These are phyloP conservation scores for Ustilago bromivora DNA, from an alignment of 1,284 basidiomycete species.

Conservation along the genomic window DNA sequence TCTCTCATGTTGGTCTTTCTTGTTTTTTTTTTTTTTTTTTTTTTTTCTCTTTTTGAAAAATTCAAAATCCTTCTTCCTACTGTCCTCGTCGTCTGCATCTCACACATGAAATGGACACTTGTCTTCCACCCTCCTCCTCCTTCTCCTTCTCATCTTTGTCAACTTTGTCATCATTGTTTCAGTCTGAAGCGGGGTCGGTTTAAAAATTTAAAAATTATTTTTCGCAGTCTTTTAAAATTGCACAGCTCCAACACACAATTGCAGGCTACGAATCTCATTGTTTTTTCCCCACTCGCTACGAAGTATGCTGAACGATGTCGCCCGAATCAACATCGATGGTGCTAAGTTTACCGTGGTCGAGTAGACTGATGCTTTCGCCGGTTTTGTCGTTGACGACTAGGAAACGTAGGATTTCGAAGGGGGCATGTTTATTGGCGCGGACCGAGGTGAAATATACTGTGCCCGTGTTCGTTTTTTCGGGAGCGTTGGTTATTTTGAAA, in stretches of 20 bases:
- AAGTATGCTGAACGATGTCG: slow-evolving; percentile 17
- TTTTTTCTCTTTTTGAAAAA: neutral
- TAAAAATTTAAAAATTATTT: too few species aligned
- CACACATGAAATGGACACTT: too few species aligned
- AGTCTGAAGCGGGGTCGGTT: too few species aligned
- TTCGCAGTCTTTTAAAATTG: too few species aligned
- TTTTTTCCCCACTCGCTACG: too few species aligned
- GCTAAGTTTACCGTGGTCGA: slow-evolving; percentile 2
- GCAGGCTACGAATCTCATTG: too few species aligned
- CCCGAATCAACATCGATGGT: slow-evolving; percentile 31
- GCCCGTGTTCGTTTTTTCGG: neutral
- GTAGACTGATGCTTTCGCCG: slow-evolving; percentile 28
- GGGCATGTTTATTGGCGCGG: slow-evolving; percentile 33
- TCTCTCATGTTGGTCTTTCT: too few species aligned
- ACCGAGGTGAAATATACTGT: slow-evolving; percentile 64
- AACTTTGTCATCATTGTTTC: too few species aligned
- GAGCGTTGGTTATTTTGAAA: slow-evolving; percentile 36
- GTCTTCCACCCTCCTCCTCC: too few species aligned
- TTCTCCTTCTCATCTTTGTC: too few species aligned
- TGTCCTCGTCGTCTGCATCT: too few species aligned
- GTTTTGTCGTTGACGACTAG: slow-evolving; percentile 46
- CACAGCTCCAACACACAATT: too few species aligned
- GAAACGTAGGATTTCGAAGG: slow-evolving; percentile 61
- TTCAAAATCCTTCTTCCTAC: neutral
- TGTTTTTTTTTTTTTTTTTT: neutral